Conservation (phyloP, 2,329 filamentous ascomycete genomes). For the Leptographium radiaticola region DNA sequence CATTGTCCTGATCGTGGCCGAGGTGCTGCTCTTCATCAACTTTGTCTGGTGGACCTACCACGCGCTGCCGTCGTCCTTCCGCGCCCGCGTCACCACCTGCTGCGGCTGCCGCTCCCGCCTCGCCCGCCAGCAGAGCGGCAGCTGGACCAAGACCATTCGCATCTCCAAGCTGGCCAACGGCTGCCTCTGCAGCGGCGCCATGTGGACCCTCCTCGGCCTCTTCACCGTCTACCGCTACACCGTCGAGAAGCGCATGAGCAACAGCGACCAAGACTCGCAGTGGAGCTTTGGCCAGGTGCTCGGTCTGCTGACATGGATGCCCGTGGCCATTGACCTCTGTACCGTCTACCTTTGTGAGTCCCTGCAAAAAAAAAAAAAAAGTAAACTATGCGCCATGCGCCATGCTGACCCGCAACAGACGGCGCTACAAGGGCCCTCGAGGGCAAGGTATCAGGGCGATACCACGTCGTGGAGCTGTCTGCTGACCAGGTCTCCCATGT, state of each 20-base stretch:
- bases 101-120: not conserved
- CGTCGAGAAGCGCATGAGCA: slow-evolving; percentile 8
- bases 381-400: too few species aligned
- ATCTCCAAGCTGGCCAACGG: slow-evolving; percentile 8
- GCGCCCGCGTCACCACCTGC: not conserved
- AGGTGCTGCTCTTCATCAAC: slow-evolving; percentile 5
- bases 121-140: not conserved
- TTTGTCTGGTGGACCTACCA: slow-evolving; percentile 3
- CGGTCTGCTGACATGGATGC: slow-evolving; percentile 17
- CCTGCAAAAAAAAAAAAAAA: too few species aligned
- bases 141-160: slow-evolving; percentile 2
- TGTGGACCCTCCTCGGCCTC: slow-evolving; percentile 17
- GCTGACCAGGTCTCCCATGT: not conserved
- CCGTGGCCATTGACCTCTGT: slow-evolving; percentile 16
- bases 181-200: slow-evolving; percentile 10
- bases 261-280: slow-evolving; percentile 10
- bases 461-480: not conserved
- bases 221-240: slow-evolving; percentile 15
- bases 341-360: slow-evolving; percentile 16
- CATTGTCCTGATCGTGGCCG: not conserved
- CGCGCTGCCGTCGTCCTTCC: not conserved
- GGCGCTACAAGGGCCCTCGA: not conserved
- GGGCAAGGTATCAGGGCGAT: not conserved
- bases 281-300: slow-evolving; percentile 21
- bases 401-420: not conserved